These are phyloP conservation scores for Leucosporidium scottii DNA, from an alignment of 768 basidiomycete species.

Conservation along the genomic window DNA sequence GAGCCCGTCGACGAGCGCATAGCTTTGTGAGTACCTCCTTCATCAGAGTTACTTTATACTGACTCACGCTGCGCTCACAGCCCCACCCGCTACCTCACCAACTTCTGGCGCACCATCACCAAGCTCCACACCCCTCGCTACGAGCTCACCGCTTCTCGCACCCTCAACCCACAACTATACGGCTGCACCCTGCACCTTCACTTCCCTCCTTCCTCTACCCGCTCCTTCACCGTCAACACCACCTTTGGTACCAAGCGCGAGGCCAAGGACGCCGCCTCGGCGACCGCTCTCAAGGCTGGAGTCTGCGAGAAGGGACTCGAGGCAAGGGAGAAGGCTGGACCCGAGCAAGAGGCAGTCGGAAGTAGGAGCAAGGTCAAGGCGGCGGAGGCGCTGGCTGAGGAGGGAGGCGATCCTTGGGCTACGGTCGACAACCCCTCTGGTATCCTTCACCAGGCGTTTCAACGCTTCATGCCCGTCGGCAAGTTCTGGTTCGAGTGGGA, in stretches of 20 bases:
- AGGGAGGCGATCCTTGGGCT: not conserved
- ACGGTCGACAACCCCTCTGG: conserved; percentile 12
- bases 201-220: conserved; percentile 3
- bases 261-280: not conserved
- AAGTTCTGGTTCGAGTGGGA: conserved; percentile 4
- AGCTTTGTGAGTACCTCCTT: not conserved
- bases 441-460: not conserved
- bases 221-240: conserved; percentile 1
- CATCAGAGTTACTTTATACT: too few species aligned
- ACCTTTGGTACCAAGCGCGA: not conserved
- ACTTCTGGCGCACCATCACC: conserved; percentile 5
- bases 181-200: conserved; percentile 15
- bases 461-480: conserved; percentile 2
- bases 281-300: not conserved
- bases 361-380: too few species aligned
- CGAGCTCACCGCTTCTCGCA: not conserved
- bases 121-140: conserved; percentile 1
- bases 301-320: not conserved
- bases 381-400: not conserved
- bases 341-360: not conserved
- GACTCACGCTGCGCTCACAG: too few species aligned
- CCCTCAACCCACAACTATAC: not conserved
- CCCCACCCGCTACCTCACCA: not conserved
- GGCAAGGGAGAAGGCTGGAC: not conserved
- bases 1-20: conserved; percentile 1